Evolutionary conservation across 306 rosid species (phyloP).

Genomic region (Rosa persica): DNA sequence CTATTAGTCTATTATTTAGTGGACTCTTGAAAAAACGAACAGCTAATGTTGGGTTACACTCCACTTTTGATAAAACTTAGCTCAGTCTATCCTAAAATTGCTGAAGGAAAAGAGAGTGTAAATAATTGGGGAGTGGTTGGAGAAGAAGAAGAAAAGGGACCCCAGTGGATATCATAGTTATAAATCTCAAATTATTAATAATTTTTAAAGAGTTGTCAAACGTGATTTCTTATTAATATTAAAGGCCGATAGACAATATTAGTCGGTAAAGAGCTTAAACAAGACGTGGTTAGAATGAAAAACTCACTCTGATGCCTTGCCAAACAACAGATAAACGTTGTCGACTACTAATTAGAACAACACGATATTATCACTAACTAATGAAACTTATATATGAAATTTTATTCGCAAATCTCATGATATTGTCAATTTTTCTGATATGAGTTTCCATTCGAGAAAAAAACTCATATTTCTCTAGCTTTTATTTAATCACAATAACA

Average conservation of each 20-base stretch:
- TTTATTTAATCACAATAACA: not conserved
- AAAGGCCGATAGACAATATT: no score
- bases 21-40: not conserved
- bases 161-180: conserved; percentile 13
- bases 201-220: not conserved
- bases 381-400: not conserved
- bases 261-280: no score
- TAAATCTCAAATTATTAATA: not conserved
- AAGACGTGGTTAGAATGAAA: not conserved
- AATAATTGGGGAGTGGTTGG: conserved; percentile 8
- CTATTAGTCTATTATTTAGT: not conserved
- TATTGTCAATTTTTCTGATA: not conserved
- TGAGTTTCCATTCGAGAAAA: not conserved
- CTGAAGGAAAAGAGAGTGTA: no score
- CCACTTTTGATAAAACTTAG: not conserved
- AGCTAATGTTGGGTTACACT: not conserved
- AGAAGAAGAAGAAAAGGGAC: not conserved
- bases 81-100: not conserved
- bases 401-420: not conserved
- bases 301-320: not conserved
- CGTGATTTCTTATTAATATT: no score
- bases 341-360: not conserved
- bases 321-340: not conserved
- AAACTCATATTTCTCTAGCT: not conserved
- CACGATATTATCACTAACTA: not conserved